Base-by-base conservation (phyloP, 352 stramenopile species). In the Pythium volutum region DNA sequence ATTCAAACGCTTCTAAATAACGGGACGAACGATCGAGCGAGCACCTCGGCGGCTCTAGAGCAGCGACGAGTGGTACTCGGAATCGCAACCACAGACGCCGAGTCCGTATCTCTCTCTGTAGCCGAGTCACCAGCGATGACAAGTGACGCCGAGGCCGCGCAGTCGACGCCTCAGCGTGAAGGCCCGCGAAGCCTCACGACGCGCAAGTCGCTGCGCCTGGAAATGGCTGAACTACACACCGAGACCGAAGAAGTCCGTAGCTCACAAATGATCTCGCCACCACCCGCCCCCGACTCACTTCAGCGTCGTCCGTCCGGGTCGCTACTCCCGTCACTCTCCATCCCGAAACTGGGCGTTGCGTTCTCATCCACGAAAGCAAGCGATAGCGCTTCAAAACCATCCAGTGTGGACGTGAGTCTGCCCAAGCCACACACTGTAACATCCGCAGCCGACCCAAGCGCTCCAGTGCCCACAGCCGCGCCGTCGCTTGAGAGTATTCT, bases 1-100 rank as follows among this genome's bases (percentile, higher is more conserved):
- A 43, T 77, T 16, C 55, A 80, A 22, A 53, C 54, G 1, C 73
- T 76, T 9, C 20, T 75, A 12, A 68, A 57, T 47, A 48, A 53
- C 29, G 48, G 39, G 26, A 36, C 25, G 0, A 67, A 62, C 33
- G 67, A 70, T 46, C 31, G 34, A 15, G 33, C 27, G 11, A 59
- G 53, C 20, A 20, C 34, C 16, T 15, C 42, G 3, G 29, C 14
- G 39, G 31, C 27, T 9, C 48, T 38, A 49, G 27, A 63, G 27
- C 61, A 68, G 41, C 34, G 61, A 12, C 53, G 61, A 16, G 16
- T 59, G 2, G 63, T 54, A 27, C 46, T 66, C 9, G 56, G 23
- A 29, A 66, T 61, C 16, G 31, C 59, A 27, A 38, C 59, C 4
- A 41, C 42, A 2, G n/a, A n/a, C n/a, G n/a, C n/a, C n/a, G n/a